Percentiles rank a stretch among this genome's conserved stretches.
Evolutionary conservation across 768 basidiomycete species (phyloP).

Genomic region (Suillus subluteus): DNA sequence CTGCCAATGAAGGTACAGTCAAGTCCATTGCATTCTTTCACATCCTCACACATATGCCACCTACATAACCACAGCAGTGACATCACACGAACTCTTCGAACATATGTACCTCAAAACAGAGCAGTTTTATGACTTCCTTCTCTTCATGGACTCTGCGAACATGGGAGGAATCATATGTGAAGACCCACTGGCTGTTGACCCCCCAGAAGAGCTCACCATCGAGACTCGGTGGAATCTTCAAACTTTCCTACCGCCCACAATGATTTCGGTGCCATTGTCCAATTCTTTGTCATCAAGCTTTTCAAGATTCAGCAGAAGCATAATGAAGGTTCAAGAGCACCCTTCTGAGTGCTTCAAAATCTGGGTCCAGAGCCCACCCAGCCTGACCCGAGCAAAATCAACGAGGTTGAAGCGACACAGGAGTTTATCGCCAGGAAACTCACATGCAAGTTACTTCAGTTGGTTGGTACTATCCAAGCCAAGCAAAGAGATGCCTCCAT

Average conservation of each 20-base stretch:
- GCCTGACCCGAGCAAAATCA: conserved; percentile 65
- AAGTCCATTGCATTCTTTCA: too few relatives aligned
- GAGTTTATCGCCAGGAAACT: conserved; percentile 82
- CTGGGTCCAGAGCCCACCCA: conserved; percentile 65
- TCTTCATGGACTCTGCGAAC: conserved; percentile 97
- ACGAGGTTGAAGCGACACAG: conserved; percentile 68
- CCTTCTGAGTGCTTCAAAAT: conserved; percentile 73
- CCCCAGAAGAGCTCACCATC: conserved; percentile 68
- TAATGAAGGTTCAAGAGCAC: conserved; percentile 63
- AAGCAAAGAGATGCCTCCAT: conserved; percentile 62
- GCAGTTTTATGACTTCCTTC: conserved; percentile 89
- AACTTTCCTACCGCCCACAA: conserved; percentile 80
- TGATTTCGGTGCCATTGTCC: conserved; percentile 78
- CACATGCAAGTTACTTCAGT: conserved; percentile 77
- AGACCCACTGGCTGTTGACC: conserved; percentile 69
- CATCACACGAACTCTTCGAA: conserved; percentile 93
- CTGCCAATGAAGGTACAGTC: too few relatives aligned
- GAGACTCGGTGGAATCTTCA: conserved; percentile 95
- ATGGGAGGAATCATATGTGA: conserved; percentile 88
- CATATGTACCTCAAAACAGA: conserved; percentile 87
- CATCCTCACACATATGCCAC: conserved; percentile 95
- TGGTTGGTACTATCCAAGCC: conserved; percentile 64
- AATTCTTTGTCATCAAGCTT: conserved; percentile 84
- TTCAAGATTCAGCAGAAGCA: conserved; percentile 73
- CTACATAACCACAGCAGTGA: conserved; percentile 92